Percentiles rank a stretch among this genome's conserved stretches.
Conservation (phyloP, 768 basidiomycete species). For the Hygrophorus russula region DNA sequence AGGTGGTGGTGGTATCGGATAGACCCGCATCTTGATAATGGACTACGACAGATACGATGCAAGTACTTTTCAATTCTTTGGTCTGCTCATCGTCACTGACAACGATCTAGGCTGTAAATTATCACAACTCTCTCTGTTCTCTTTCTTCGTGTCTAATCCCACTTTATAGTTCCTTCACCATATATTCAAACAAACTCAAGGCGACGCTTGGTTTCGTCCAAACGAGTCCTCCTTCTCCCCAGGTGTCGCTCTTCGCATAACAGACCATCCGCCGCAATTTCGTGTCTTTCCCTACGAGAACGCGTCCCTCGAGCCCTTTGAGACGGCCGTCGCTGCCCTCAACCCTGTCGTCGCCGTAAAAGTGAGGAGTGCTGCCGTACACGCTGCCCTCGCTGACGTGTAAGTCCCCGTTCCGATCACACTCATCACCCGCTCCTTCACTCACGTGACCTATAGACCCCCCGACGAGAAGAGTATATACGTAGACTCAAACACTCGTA, state of each 20-base stretch:
- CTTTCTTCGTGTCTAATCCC: too few relatives aligned
- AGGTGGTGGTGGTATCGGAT: too few relatives aligned
- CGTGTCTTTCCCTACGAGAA: conserved; percentile 83
- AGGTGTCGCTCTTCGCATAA: conserved; percentile 53
- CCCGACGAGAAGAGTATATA: conserved; percentile 50
- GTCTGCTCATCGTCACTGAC: too few relatives aligned
- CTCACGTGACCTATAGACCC: conserved; percentile 21
- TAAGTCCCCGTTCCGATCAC: conserved; percentile 22
- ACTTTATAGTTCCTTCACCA: conserved; percentile 57
- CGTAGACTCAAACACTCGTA: conserved; percentile 75
- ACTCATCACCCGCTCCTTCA: too few relatives aligned
- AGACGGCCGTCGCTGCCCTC: conserved; percentile 53
- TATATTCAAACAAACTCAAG: conserved; percentile 70
- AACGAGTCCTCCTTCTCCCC: conserved; percentile 64
- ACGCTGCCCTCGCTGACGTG: conserved; percentile 65
- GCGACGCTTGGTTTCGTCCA: conserved; percentile 77
- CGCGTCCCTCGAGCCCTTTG: conserved; percentile 59
- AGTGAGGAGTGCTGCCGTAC: conserved; percentile 65
- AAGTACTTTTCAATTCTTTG: too few relatives aligned
- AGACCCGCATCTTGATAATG: conserved; percentile 17
- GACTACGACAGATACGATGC: conserved; percentile 80
- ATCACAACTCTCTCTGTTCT: too few relatives aligned
- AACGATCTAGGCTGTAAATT: too few relatives aligned
- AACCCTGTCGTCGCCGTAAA: conserved; percentile 81
- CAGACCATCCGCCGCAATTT: conserved; percentile 40